Percentiles rank a stretch among this genome's conserved stretches.
Conservation (phyloP, 148 eudicot genomes). For the Vaccinium vitisidaea region DNA sequence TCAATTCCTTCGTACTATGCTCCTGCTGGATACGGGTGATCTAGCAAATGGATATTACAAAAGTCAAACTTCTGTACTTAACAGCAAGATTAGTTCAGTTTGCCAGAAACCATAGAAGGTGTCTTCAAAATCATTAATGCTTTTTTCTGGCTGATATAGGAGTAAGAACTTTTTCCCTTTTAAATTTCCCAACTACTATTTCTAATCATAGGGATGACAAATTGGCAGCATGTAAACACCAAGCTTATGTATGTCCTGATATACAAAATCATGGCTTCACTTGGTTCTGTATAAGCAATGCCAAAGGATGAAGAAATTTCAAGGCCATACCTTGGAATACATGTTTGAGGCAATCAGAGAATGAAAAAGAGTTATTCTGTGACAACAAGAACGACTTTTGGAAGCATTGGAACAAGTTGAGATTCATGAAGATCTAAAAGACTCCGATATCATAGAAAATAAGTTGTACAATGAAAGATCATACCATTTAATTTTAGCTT, state of each 20-base stretch:
- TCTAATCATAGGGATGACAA: background rate
- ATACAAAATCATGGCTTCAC: background rate
- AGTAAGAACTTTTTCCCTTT: background rate
- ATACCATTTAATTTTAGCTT: background rate
- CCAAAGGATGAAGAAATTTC: background rate
- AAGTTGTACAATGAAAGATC: background rate
- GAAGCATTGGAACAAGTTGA: background rate
- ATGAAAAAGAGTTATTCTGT: background rate
- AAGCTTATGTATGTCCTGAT: background rate
- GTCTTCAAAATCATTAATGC: background rate
- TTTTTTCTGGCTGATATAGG: background rate
- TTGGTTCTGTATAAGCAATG: constrained; percentile 4
- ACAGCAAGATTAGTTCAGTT: background rate
- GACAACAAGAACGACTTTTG: background rate
- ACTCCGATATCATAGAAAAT: background rate
- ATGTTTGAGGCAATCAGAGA: constrained; percentile 1
- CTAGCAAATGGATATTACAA: constrained; percentile 36
- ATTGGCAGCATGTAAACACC: background rate
- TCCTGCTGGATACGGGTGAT: constrained; percentile 60
- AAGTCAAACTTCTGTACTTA: constrained; percentile 5
- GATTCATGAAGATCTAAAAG: constrained; percentile 6
- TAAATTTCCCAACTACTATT: background rate
- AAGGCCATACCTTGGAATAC: background rate
- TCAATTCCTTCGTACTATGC: constrained; percentile 48
- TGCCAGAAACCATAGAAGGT: background rate